These are phyloP conservation scores for Saccharum spontaneum DNA, from an alignment of 176 grass and related monocot genomes.

Conservation along the genomic window DNA sequence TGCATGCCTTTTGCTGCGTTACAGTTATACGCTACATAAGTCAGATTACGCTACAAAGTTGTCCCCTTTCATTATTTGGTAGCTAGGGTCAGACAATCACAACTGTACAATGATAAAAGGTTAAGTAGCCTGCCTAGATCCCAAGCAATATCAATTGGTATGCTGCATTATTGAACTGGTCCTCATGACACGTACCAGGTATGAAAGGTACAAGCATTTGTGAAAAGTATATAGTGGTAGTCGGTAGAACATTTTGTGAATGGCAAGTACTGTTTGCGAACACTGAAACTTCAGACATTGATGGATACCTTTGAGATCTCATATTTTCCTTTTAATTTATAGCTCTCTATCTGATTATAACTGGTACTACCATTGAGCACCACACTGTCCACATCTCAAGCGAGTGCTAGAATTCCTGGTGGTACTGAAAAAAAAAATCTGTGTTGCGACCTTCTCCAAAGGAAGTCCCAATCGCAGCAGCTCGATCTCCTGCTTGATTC, in stretches of 20 bases:
- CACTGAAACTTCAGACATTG: slow-evolving; percentile 19
- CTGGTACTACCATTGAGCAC: not conserved
- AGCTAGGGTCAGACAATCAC: slow-evolving; percentile 1
- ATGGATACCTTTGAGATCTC: not conserved
- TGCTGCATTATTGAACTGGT: slow-evolving; percentile 43
- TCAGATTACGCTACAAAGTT: slow-evolving; percentile 15
- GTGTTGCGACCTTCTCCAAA: not conserved
- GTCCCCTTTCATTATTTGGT: slow-evolving; percentile 30
- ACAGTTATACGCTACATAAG: not conserved
- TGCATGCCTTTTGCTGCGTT: slow-evolving; percentile 8
- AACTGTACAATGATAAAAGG: not conserved
- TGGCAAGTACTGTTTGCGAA: not conserved
- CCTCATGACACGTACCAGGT: slow-evolving; percentile 13
- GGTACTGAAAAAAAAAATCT: not conserved
- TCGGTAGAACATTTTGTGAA: not conserved
- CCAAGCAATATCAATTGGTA: slow-evolving; percentile 18
- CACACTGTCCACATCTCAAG: not conserved
- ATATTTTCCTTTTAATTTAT: not conserved
- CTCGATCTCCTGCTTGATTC: not conserved
- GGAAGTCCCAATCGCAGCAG: not conserved
- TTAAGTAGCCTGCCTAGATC: slow-evolving; percentile 7
- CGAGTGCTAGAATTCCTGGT: not conserved
- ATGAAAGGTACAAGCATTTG: slow-evolving; percentile 34
- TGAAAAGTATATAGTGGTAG: slow-evolving; percentile 1
- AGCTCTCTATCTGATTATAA: not conserved